phyloP scores from a whole-genome alignment of 305 asterid genomes.

The Fraxinus baroniana region DNA sequence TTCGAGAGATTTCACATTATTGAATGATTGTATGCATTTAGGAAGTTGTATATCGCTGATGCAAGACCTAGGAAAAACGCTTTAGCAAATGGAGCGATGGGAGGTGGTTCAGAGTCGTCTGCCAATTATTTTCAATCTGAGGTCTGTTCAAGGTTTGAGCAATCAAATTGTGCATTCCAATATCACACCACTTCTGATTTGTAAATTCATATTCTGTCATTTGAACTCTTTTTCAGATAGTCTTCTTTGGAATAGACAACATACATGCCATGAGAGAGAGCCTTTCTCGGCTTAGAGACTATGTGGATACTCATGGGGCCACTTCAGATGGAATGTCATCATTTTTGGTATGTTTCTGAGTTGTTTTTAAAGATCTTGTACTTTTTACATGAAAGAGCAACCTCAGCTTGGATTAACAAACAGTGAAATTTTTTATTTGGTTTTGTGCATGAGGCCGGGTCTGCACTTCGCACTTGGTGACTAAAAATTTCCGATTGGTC shows the following conservation, averaged over 20 bases:
- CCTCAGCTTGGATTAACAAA: constrained; percentile 13
- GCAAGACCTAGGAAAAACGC: constrained; percentile 99
- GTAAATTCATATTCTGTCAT: constrained; percentile 18
- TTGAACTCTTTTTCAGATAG: constrained; percentile 54
- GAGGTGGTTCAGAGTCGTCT: constrained; percentile 99
- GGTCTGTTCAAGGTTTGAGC: constrained; percentile 53
- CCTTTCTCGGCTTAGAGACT: constrained; percentile 85
- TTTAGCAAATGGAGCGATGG: constrained; percentile 99
- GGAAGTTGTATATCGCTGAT: constrained; percentile 97
- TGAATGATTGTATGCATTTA: constrained; percentile 31
- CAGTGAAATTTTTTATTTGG: background rate
- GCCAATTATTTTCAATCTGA: constrained; percentile 92
- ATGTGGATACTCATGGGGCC: constrained; percentile 94
- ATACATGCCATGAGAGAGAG: constrained; percentile 98
- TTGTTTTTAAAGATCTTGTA: constrained; percentile 15
- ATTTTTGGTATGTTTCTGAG: constrained; percentile 63
- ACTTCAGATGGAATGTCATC: constrained; percentile 95
- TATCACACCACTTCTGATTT: constrained; percentile 12
- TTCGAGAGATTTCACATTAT: constrained; percentile 15
- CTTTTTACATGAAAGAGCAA: constrained; percentile 9
- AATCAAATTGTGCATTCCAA: constrained; percentile 13
- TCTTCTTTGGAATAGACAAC: constrained; percentile 96
- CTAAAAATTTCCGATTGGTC: background rate
- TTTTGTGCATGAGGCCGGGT: background rate
- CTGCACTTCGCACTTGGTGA: background rate